A percentile compares a stretch with the other conserved stretches of the same genome.
Conservation (phyloP, 2,329 filamentous ascomycete species). For the Microcyclospora pomicola region DNA sequence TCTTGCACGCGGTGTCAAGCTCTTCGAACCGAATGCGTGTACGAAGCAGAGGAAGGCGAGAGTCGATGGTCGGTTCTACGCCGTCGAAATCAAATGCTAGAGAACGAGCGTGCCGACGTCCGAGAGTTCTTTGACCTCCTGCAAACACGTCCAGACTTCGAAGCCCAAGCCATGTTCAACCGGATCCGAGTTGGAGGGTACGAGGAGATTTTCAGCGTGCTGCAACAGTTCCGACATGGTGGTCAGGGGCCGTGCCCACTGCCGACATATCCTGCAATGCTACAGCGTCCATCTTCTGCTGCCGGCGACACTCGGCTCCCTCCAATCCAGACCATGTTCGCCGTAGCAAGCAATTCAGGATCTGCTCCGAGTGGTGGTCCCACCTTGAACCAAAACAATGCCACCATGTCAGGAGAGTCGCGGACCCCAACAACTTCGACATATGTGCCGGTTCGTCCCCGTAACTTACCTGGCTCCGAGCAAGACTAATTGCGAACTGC, state of each 20-base stretch:
- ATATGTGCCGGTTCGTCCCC: too few species aligned
- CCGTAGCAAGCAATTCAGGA: too few species aligned
- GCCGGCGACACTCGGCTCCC: too few species aligned
- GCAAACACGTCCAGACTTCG: conserved; percentile 14
- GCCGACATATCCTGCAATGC: too few species aligned
- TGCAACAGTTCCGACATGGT: conserved; percentile 6
- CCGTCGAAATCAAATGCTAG: conserved; percentile 18
- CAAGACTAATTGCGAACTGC: too few species aligned
- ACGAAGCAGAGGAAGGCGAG: conserved; percentile 22
- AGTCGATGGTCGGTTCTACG: conserved; percentile 21
- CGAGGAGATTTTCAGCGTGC: conserved; percentile 12
- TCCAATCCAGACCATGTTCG: too few species aligned
- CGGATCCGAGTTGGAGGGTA: conserved; percentile 13
- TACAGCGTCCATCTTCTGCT: too few species aligned
- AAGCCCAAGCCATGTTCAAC: conserved; percentile 18
- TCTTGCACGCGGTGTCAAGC: conserved; percentile 18
- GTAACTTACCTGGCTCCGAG: too few species aligned
- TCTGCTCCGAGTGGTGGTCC: too few species aligned
- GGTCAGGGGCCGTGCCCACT: neutral
- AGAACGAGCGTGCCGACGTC: conserved; percentile 18
- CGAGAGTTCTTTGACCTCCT: conserved; percentile 16
- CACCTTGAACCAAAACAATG: too few species aligned
- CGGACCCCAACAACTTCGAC: too few species aligned
- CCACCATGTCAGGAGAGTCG: too few species aligned
- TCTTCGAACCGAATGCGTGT: conserved; percentile 18